Evolutionary conservation across 2,329 filamentous ascomycete genomes (phyloP).

Genomic region (Phyllosticta ampelicida): DNA sequence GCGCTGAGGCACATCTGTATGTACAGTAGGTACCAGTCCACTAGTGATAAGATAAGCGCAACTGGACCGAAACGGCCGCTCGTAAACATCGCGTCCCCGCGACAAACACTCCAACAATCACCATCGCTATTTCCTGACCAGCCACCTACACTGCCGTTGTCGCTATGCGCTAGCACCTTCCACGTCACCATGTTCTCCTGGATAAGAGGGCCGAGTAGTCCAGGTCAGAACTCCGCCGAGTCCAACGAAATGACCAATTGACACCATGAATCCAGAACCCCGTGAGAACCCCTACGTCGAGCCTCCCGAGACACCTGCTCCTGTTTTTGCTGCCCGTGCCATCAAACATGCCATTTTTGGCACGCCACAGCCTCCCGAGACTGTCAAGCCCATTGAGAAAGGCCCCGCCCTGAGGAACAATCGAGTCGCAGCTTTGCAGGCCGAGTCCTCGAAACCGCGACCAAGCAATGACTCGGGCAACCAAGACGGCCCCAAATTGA

Average conservation of each 20-base stretch:
- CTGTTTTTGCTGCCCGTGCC: conserved; percentile 56
- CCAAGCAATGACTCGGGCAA: neutral
- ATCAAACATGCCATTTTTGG: conserved; percentile 56
- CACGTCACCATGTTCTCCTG: conserved; percentile 25
- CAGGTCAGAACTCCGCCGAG: neutral
- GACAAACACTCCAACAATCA: neutral
- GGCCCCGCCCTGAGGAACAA: neutral
- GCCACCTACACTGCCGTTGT: neutral
- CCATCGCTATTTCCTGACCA: neutral
- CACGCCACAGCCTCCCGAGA: conserved; percentile 45
- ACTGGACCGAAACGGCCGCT: neutral
- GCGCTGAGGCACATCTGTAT: neutral
- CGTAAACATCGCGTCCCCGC: neutral
- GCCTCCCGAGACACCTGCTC: conserved; percentile 53
- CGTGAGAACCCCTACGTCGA: conserved; percentile 25
- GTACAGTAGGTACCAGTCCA: neutral
- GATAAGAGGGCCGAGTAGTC: conserved; percentile 15
- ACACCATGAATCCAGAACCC: conserved; percentile 2
- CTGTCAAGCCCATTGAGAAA: conserved; percentile 1
- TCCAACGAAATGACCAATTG: neutral
- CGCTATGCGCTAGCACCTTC: neutral
- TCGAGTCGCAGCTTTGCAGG: neutral
- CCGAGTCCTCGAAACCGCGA: neutral
- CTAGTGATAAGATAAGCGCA: conserved; percentile 6
- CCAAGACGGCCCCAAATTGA: neutral